Evolutionary conservation across 352 stramenopile genomes (phyloP).

Genomic region (Globisporangium ultimum): DNA sequence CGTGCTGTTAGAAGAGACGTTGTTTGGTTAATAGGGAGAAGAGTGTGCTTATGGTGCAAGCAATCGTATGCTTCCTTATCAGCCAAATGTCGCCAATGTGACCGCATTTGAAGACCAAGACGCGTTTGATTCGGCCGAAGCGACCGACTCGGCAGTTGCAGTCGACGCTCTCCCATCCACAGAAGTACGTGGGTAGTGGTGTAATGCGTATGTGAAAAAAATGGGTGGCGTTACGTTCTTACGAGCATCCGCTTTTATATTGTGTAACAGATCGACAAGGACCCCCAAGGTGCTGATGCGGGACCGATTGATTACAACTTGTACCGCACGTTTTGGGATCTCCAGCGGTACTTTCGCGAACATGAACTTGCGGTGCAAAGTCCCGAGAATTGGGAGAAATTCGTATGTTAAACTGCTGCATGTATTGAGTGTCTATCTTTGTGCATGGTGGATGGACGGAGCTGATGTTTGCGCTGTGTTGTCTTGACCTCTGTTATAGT

Average conservation of each 20-base stretch:
- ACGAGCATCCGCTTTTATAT: no score
- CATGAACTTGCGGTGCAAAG: constrained; percentile 62
- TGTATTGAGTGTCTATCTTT: background rate
- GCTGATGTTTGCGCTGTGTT: background rate
- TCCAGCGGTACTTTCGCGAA: constrained; percentile 86
- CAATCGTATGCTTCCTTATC: background rate
- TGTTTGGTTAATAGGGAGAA: background rate
- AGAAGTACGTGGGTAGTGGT: constrained; percentile 20
- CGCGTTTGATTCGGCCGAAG: constrained; percentile 64
- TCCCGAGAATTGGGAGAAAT: constrained; percentile 72
- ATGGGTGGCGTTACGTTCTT: no score
- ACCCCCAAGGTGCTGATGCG: constrained; percentile 30
- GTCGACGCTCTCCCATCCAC: constrained; percentile 20
- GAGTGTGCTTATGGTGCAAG: background rate
- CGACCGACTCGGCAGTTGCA: constrained; percentile 36
- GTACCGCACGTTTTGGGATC: constrained; percentile 89
- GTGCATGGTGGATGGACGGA: background rate
- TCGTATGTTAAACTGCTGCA: constrained; percentile 51
- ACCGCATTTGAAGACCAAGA: constrained; percentile 80
- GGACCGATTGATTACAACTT: constrained; percentile 87
- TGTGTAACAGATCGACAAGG: constrained; percentile 43
- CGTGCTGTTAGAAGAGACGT: no score
- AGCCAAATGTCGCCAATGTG: constrained; percentile 76
- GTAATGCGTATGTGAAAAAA: no score
- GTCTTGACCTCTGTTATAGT: constrained; percentile 23